Conservation (phyloP, 1,284 basidiomycete genomes). For the Ganoderma lingzhi region DNA sequence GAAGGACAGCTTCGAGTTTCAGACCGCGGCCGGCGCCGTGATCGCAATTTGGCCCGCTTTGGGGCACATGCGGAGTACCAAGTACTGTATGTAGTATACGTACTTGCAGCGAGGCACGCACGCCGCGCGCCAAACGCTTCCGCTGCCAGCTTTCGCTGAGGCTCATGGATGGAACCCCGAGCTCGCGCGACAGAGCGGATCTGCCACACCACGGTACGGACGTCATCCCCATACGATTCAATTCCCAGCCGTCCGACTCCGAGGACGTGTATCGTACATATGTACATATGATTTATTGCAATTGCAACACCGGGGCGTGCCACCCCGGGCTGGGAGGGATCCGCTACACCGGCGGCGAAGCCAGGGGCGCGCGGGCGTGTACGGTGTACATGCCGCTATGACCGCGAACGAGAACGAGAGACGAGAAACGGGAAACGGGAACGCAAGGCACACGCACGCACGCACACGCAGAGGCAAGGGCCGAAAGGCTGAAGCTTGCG, state of each 20-base stretch:
- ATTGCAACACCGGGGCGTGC: too few relatives aligned
- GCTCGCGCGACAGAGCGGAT: background rate
- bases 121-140: background rate
- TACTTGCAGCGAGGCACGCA: background rate
- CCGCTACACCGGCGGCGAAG: background rate
- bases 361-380: background rate
- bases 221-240: background rate
- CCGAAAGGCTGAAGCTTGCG: constrained; percentile 4
- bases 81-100: too few relatives aligned
- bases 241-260: background rate
- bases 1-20: background rate
- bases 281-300: too few relatives aligned
- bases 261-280: background rate
- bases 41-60: background rate
- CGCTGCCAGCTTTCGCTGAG: too few relatives aligned
- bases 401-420: too few relatives aligned
- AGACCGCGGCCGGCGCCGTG: too few relatives aligned
- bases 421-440: too few relatives aligned
- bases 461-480: background rate
- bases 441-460: too few relatives aligned
- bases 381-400: too few relatives aligned
- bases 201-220: background rate
- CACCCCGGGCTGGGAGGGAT: background rate
- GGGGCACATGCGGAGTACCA: background rate
- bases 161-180: too few relatives aligned